phyloP scores from a whole-genome alignment of 2,329 filamentous ascomycete species.

The Aspergillus sp. region DNA sequence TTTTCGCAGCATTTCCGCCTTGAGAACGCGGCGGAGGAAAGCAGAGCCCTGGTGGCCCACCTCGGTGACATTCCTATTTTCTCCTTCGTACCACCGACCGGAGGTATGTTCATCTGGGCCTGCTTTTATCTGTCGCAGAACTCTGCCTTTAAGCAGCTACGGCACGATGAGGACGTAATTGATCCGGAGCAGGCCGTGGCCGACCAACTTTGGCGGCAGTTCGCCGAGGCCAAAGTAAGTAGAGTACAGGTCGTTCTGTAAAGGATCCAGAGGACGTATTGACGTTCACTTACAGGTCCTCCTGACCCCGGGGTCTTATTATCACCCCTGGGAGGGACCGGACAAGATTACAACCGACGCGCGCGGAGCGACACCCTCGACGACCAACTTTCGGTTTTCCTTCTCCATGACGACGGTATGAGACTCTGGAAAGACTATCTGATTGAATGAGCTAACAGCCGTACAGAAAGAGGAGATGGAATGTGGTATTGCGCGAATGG shows the following conservation, averaged over 20 bases:
- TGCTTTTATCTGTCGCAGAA: not conserved
- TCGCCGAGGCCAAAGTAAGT: not conserved
- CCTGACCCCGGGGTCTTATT: not conserved
- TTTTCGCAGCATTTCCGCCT: not conserved
- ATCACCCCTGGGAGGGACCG: not conserved
- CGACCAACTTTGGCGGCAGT: not conserved
- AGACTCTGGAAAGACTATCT: no score
- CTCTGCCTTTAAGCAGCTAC: not conserved
- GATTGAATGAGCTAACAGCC: not conserved
- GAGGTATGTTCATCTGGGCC: not conserved
- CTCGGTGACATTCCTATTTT: not conserved
- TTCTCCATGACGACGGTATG: conserved; percentile 5
- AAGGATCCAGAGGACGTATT: not conserved
- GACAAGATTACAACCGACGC: not conserved
- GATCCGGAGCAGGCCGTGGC: not conserved
- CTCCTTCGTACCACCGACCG: not conserved
- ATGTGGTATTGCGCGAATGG: not conserved
- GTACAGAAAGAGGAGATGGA: not conserved
- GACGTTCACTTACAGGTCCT: not conserved
- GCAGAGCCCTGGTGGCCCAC: not conserved
- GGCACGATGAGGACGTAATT: no score
- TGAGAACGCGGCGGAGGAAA: not conserved
- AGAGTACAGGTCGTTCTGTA: no score
- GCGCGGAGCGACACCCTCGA: not conserved
- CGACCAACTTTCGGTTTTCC: not conserved